phyloP scores from a whole-genome alignment of 1,284 basidiomycete genomes.

The Leccinum glutinopallens region DNA sequence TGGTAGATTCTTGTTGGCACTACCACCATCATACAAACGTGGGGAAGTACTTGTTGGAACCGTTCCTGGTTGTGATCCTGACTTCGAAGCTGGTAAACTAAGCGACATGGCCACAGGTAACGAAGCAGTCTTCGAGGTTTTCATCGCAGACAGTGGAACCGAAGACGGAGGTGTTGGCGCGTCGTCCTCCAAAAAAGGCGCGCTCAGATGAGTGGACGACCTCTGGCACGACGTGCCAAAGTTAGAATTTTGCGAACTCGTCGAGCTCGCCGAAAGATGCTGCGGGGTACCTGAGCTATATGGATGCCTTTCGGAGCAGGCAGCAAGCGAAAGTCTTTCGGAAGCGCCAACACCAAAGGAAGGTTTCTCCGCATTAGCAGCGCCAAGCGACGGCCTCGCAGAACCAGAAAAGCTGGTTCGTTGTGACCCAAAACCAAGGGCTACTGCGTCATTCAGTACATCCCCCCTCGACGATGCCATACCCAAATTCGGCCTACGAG shows the following conservation, averaged over 20 bases:
- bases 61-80: slow-evolving; percentile 14
- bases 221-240: slow-evolving; percentile 22
- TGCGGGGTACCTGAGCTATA: slow-evolving; percentile 22
- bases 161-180: slow-evolving; percentile 12
- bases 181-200: slow-evolving; percentile 27
- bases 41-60: slow-evolving; percentile 17
- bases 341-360: slow-evolving; percentile 17
- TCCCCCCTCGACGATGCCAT: slow-evolving; percentile 27
- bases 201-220: slow-evolving; percentile 6
- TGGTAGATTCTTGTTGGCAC: slow-evolving; percentile 10
- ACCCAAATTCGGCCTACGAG: slow-evolving; percentile 27
- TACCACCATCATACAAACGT: slow-evolving; percentile 7
- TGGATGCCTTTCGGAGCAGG: slow-evolving; percentile 16
- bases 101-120: slow-evolving; percentile 22
- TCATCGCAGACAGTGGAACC: slow-evolving; percentile 9
- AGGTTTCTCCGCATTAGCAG: slow-evolving; percentile 23
- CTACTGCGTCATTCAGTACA: slow-evolving; percentile 21
- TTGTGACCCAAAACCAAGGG: slow-evolving; percentile 25
- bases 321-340: slow-evolving; percentile 23
- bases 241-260: slow-evolving; percentile 19
- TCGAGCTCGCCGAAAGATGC: slow-evolving; percentile 18
- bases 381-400: slow-evolving; percentile 26
- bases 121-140: slow-evolving; percentile 11
- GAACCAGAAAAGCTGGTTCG: slow-evolving; percentile 28
- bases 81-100: slow-evolving; percentile 18